Base-by-base conservation (phyloP, 2,329 filamentous ascomycete genomes). In the Colletotrichum sp. region DNA sequence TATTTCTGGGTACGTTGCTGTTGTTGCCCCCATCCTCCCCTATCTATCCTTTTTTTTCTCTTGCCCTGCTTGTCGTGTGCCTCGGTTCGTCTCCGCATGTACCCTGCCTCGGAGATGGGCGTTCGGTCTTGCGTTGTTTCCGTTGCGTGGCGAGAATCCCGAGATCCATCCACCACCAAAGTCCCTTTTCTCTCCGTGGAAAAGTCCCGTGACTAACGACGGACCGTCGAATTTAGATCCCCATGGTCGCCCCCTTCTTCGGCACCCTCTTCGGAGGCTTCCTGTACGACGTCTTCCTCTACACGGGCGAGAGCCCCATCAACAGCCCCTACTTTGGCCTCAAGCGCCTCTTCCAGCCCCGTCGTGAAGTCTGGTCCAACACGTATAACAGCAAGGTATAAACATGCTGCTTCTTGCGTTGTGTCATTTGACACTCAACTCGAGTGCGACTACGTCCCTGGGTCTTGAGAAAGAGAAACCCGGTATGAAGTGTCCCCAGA, bases 231-330 rank as follows among this genome's bases (percentile, higher is more conserved):
- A 49, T 49, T 49, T 60, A 93, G 92, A 90, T 95, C 24, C 94
- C 94, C 1, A 94, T 95, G 87, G 91, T 95, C 6, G 89, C 92
- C 3, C 94, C 94, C 0, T 95, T 95, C 81, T 82, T 90, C 12
- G 94, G 94, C 7, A 91, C 88, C 79, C 83, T 88, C 0, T 91
- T 93, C 78, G 93, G 93, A 5, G 93, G 91, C 3, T 91, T 92
- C 81, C 79, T 94, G 28, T 94, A 95, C 81, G 93, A 95, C 81
- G 81, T 90, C 3, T 91, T 94, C 81, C 86, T 95, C 52, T 95
- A 92, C 81, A 94, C 92, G 0, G 94, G 94, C 5, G 84, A 93
- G n/a, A 94, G 90, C 78, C 93, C 93, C 1, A 87, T 95, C 78
- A 95, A 95, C 83, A 92, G 89, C 0, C 92, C 92, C 0, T 92